Conservation (phyloP, 2,329 filamentous ascomycete species). For the Mycosphaerella sp. region DNA sequence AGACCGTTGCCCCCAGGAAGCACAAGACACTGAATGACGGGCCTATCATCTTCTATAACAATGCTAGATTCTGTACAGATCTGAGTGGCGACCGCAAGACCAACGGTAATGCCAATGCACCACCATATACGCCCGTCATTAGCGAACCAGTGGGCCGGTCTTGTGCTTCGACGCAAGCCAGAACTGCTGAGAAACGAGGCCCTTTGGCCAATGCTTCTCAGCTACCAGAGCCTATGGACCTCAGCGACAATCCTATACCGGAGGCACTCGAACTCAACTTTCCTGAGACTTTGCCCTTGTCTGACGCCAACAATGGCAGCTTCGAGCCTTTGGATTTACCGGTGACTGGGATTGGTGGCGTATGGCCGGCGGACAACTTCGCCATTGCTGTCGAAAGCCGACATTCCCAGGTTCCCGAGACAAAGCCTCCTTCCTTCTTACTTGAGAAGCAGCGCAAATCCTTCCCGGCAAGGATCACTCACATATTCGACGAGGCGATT, state of each 20-base stretch:
- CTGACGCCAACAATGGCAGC: not conserved
- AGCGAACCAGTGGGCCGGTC: constrained; percentile 20
- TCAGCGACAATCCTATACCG: constrained; percentile 35
- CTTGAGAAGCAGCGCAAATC: constrained; percentile 23
- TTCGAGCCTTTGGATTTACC: constrained; percentile 38
- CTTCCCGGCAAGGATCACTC: constrained; percentile 31
- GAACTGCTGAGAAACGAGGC: constrained; percentile 30
- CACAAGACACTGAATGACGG: constrained; percentile 59
- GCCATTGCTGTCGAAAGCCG: constrained; percentile 46
- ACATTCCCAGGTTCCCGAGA: constrained; percentile 22
- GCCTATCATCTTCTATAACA: constrained; percentile 77
- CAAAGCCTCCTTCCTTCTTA: constrained; percentile 3
- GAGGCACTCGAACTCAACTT: constrained; percentile 35
- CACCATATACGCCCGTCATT: constrained; percentile 21
- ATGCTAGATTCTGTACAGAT: constrained; percentile 74
- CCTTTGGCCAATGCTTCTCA: constrained; percentile 26
- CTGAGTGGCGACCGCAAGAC: constrained; percentile 57
- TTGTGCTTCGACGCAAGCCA: not conserved
- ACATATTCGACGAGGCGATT: constrained; percentile 27
- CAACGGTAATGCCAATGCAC: constrained; percentile 12
- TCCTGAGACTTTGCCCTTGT: constrained; percentile 31
- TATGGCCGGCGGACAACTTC: constrained; percentile 54
- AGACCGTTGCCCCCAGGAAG: constrained; percentile 32
- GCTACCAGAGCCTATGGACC: constrained; percentile 34
- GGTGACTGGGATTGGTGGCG: constrained; percentile 52